A percentile compares a stretch with the other conserved stretches of the same genome.
Conservation (phyloP, 2,329 filamentous ascomycete genomes). For the Ceratocystis smalleyi region DNA sequence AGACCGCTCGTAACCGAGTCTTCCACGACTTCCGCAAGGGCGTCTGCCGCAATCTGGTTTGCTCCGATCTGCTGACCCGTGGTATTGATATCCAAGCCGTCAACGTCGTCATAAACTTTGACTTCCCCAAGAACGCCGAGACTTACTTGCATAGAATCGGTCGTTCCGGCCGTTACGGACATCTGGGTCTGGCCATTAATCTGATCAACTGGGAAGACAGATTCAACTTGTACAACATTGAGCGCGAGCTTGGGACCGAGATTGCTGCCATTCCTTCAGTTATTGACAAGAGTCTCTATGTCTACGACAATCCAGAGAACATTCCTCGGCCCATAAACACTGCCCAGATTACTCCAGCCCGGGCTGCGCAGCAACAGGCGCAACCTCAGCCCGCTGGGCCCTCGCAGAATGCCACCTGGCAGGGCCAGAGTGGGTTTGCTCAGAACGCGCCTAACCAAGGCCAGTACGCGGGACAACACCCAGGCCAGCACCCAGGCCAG, state of each 20-base stretch:
- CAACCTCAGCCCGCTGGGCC: slow-evolving; percentile 13
- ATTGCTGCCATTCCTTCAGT: slow-evolving; percentile 88
- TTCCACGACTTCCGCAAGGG: slow-evolving; percentile 99
- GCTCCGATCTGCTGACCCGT: slow-evolving; percentile 90
- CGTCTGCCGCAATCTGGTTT: slow-evolving; percentile 93
- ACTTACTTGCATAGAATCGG: slow-evolving; percentile 97
- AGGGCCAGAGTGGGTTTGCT: slow-evolving; percentile 11
- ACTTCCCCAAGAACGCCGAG: slow-evolving; percentile 98
- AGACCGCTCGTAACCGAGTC: slow-evolving; percentile 90
- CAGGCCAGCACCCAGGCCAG: slow-evolving; percentile 4
- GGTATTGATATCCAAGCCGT: slow-evolving; percentile 99
- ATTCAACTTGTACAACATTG: slow-evolving; percentile 97
- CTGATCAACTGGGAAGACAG: slow-evolving; percentile 99
- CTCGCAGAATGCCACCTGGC: slow-evolving; percentile 13
- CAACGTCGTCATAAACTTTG: slow-evolving; percentile 99
- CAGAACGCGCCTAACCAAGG: slow-evolving; percentile 1
- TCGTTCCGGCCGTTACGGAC: slow-evolving; percentile 90
- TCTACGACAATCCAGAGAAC: slow-evolving; percentile 89
- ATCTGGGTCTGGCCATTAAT: slow-evolving; percentile 94
- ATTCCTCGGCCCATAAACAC: slow-evolving; percentile 68
- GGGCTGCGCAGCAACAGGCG: background rate
- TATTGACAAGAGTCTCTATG: slow-evolving; percentile 96
- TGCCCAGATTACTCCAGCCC: slow-evolving; percentile 19
- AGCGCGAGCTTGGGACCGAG: slow-evolving; percentile 91
- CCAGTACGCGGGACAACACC: slow-evolving; percentile 1